A percentile compares a stretch with the other conserved stretches of the same genome.
Conservation (phyloP, 257 asterid genomes). For the Forsythia viridissima region DNA sequence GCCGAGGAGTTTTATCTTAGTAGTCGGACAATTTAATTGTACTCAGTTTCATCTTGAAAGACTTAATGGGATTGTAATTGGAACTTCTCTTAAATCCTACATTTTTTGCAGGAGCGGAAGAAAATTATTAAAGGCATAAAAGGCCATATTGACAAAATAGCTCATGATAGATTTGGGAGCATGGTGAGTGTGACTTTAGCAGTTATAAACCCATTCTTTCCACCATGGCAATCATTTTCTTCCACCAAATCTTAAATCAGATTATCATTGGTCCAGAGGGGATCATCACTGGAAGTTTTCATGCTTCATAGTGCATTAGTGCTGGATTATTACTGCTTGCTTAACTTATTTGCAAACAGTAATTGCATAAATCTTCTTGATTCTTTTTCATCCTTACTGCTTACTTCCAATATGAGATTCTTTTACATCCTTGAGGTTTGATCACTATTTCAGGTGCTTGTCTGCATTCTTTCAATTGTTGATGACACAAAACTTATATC, state of each 20-base stretch:
- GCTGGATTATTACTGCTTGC: neutral
- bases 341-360: neutral
- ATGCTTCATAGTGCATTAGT: neutral
- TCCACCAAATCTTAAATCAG: neutral
- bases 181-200: constrained; percentile 48
- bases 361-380: neutral
- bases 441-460: constrained; percentile 65
- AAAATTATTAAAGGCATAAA: constrained; percentile 90
- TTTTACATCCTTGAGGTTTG: neutral
- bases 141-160: constrained; percentile 68
- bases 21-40: neutral
- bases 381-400: neutral
- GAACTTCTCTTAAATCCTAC: constrained; percentile 10
- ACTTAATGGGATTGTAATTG: constrained; percentile 3
- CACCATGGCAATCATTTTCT: neutral
- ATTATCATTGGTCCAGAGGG: neutral
- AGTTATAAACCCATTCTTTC: constrained; percentile 5
- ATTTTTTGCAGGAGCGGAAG: constrained; percentile 73
- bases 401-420: neutral
- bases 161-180: constrained; percentile 71
- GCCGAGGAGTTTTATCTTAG: neutral
- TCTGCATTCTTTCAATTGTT: constrained; percentile 73
- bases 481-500: constrained; percentile 94
- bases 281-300: neutral
- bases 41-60: constrained; percentile 8